phyloP scores from a whole-genome alignment of 805 yeast genomes.

The Saccharomycopsis microspora region DNA sequence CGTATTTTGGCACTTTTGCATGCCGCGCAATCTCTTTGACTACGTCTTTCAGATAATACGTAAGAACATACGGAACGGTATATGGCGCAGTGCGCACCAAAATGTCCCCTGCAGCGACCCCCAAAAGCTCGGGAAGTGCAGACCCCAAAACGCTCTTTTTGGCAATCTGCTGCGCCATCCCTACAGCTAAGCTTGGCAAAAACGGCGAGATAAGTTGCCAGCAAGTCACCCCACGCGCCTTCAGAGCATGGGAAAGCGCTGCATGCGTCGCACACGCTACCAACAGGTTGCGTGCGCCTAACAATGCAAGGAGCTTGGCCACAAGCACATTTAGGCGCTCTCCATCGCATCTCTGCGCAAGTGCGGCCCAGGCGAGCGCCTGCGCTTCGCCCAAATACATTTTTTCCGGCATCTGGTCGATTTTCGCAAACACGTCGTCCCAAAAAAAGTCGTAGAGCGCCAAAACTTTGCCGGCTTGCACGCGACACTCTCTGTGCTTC shows the following conservation, averaged over 20 bases:
- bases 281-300: constrained; percentile 55
- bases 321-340: constrained; percentile 58
- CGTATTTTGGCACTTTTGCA: constrained; percentile 31
- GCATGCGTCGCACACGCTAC: constrained; percentile 60
- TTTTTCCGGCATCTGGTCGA: neutral
- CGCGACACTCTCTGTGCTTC: too few species aligned
- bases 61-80: constrained; percentile 68
- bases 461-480: too few species aligned
- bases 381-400: constrained; percentile 11
- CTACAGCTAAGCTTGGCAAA: constrained; percentile 58
- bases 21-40: constrained; percentile 50
- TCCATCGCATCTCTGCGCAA: constrained; percentile 52
- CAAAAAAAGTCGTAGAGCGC: constrained; percentile 23
- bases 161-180: constrained; percentile 42
- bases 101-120: constrained; percentile 49
- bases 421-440: constrained; percentile 26
- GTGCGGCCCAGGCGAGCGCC: constrained; percentile 43
- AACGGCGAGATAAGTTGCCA: constrained; percentile 76
- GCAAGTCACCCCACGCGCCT: constrained; percentile 46
- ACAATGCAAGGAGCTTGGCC: constrained; percentile 50
- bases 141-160: constrained; percentile 42
- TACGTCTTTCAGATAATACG: constrained; percentile 50
- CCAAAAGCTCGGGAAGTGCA: constrained; percentile 53
- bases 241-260: constrained; percentile 47
- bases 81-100: constrained; percentile 57